Evolutionary conservation across 2,329 filamentous ascomycete species (phyloP), one percentile per base, ranked within the genome.

Genomic region (Setomelanomma holmii): DNA sequence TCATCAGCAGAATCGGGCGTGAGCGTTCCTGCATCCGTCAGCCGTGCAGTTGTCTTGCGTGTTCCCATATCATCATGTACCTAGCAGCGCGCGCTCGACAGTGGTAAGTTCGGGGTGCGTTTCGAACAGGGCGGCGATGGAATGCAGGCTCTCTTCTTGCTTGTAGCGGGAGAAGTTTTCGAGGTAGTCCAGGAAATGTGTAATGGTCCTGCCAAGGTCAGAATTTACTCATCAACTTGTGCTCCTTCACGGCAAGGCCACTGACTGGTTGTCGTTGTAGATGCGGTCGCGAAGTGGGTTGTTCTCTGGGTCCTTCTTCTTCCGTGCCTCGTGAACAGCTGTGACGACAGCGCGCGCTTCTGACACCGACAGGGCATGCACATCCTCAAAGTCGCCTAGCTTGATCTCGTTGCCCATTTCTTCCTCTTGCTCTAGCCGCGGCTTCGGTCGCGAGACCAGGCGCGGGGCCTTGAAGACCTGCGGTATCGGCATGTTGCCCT

Each of bases 81-180:
- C 93, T 58, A 98, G 82, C 78, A 97, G 91, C 39, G 91, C 93
- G 67, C 91, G 86, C 83, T 99, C 95, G 73, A 98, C 98, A 74
- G 92, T 90, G 68, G 91, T 90, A 64, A 99, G 80, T 72, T 91
- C 86, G 59, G 86, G 86, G 71, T 91, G 89, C 52, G 88, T 85
- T 62, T 89, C 89, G 58, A 97, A 83, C 65, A 97, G 80, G 53
- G 91, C 86, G 77, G 96, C 92, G 24, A 98, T 91, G n/a, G 91
- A 90, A 78, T 96, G 90, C 70, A 96, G 90, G 63, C 95, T 95
- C 75, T 96, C 91, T 75, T 93, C 92, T 68, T 93, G 88, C 79
- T 96, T 96, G 84, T 98, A 98, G 30, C 95, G 90, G 16, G 93
- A 89, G 77, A 99, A 99, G 58, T 92, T 87, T 67, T 96, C 92